Evolutionary conservation across 139 green algal species (phyloP).

Genomic region (Volvox reticuliferus): DNA sequence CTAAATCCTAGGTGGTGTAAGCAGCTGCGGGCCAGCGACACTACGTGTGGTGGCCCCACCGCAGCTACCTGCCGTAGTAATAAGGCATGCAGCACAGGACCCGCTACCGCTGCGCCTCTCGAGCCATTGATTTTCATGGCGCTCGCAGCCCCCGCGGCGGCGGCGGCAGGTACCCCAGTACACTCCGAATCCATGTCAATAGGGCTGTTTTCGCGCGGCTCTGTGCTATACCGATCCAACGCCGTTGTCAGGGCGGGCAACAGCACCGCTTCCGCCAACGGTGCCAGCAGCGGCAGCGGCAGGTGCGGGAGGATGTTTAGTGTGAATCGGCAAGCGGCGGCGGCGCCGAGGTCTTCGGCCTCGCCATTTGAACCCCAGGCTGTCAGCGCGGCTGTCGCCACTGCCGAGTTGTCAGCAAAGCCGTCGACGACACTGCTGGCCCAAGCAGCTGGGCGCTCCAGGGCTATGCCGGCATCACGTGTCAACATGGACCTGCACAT

Average conservation of each 20-base stretch:
- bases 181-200: not conserved
- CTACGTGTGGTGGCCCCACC: not conserved
- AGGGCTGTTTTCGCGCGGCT: not conserved
- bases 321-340: conserved; percentile 17
- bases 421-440: not conserved
- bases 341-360: not conserved
- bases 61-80: conserved; percentile 16
- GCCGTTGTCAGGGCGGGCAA: conserved; percentile 27
- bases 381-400: not conserved
- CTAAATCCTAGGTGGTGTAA: conserved; percentile 61
- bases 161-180: not conserved
- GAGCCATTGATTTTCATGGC: not conserved
- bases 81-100: not conserved
- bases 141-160: not conserved
- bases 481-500: not conserved
- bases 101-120: not conserved
- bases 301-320: not conserved
- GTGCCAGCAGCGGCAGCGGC: conserved; percentile 33
- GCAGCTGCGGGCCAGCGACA: not conserved
- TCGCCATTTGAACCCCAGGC: not conserved
- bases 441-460: not conserved
- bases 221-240: not conserved
- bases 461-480: not conserved
- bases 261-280: conserved; percentile 37
- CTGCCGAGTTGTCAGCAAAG: not conserved